phyloP scores from a whole-genome alignment of 345 rosid species.

The Dovyalis caffra region DNA sequence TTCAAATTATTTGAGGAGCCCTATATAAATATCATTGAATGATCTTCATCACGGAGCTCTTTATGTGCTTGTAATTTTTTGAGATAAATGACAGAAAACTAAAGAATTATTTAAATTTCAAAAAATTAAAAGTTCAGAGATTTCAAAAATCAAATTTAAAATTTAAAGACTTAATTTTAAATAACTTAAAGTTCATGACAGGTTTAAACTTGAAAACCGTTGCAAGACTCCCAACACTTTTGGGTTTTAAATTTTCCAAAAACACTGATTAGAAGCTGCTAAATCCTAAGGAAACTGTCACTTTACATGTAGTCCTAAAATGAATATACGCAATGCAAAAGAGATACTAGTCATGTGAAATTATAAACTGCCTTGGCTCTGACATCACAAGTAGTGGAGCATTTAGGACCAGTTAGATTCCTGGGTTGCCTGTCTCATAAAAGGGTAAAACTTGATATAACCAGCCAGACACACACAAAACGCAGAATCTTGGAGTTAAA shows the following conservation, averaged over 20 bases:
- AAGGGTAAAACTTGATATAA: background rate
- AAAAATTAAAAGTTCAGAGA: too few relatives aligned
- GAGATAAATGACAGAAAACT: too few relatives aligned
- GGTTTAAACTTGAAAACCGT: too few relatives aligned
- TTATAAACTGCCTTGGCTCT: conserved; percentile 4
- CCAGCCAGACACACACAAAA: background rate
- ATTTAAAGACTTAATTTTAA: too few relatives aligned
- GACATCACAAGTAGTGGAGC: background rate
- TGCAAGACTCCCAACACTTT: background rate
- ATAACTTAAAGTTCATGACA: too few relatives aligned
- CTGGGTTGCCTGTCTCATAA: background rate
- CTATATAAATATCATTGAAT: too few relatives aligned
- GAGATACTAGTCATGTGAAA: background rate
- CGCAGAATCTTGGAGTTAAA: background rate
- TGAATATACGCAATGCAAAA: background rate
- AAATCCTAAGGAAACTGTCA: background rate
- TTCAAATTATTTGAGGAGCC: too few relatives aligned
- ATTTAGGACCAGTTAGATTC: background rate
- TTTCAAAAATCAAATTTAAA: too few relatives aligned
- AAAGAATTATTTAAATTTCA: too few relatives aligned
- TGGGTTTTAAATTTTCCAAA: background rate
- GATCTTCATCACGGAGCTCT: too few relatives aligned
- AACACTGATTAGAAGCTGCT: background rate
- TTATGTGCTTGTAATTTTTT: too few relatives aligned
- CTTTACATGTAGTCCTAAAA: background rate